Conservation (phyloP, 2,329 filamentous ascomycete species). For the Beauveria australis region DNA sequence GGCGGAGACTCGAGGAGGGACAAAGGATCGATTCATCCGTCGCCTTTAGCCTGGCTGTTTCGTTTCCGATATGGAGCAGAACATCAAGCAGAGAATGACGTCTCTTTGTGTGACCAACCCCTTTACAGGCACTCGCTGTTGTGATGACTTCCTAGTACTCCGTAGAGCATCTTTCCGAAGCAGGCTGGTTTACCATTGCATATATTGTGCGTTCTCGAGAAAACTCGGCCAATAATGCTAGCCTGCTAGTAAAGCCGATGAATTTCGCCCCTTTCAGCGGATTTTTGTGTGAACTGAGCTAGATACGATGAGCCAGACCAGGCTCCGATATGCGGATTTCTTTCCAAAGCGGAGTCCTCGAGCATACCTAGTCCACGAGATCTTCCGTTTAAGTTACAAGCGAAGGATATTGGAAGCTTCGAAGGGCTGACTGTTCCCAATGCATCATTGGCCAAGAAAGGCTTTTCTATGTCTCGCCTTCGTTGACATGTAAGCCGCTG, state of each 20-base stretch:
- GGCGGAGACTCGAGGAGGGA: not conserved
- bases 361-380: too few relatives aligned
- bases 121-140: not conserved
- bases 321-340: too few relatives aligned
- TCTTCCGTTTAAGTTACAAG: too few relatives aligned
- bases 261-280: not conserved
- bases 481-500: too few relatives aligned
- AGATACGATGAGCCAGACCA: too few relatives aligned
- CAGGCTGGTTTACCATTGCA: not conserved
- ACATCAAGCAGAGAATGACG: not conserved
- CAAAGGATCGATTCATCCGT: not conserved
- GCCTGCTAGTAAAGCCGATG: not conserved
- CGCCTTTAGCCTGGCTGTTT: not conserved
- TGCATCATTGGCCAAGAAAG: too few relatives aligned
- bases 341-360: too few relatives aligned
- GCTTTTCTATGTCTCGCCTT: too few relatives aligned
- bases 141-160: not conserved
- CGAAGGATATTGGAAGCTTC: too few relatives aligned
- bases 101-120: not conserved
- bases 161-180: not conserved
- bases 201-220: not conserved
- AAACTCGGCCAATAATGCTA: not conserved
- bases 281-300: not conserved
- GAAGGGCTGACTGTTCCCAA: too few relatives aligned
- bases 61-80: not conserved